Base-by-base conservation (phyloP, 2,329 filamentous ascomycete genomes). In the Colletotrichum cereale region DNA sequence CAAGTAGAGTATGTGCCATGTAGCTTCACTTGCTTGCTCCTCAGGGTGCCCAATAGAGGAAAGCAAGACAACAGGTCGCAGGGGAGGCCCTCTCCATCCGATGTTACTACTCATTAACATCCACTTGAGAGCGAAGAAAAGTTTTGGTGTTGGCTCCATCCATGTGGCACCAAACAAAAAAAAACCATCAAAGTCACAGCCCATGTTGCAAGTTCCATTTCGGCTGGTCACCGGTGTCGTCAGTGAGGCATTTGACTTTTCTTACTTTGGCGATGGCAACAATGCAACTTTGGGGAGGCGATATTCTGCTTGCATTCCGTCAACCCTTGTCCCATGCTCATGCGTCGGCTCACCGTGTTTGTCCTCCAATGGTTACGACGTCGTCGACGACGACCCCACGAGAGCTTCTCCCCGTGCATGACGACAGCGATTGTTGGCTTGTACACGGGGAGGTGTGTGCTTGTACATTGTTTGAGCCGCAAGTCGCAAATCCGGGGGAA, bases 161-260 rank as follows among this genome's bases (percentile, higher is more conserved):
- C 29, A 16, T 55, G 65, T 64, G 53, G 58, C 60, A 69, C 65
- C 58, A 55, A 31, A 18, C 42, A 55, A 68, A 64, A 64, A 55
- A 68, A 64, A 64, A 48, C 58, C 53, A 34, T 50, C 44, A 71
- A 36, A 58, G 58, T 55, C 34, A 58, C 44, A 64, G 47, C 44
- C 60, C 31, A 40, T 40, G 60, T 47, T 31, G 24, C 48, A 21
- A 60, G 65, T 58, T 53, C 69, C 69, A 72, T 72, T 69, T 44
- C 31, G 29, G 62, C 65, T 72, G 69, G 69, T 58, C 47, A 61
- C 38, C 36, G 7, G 55, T 63, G 65, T 60, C 65, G 69, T 72
- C 65, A 64, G 26, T 69, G 69, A 72, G 58, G 69, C 31, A 72
- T 64, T 68, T 68, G 69, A 47, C 65, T 47, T 47, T 40, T n/a